Conservation (phyloP, 1,284 basidiomycete genomes). For the Trichosporon sp. region DNA sequence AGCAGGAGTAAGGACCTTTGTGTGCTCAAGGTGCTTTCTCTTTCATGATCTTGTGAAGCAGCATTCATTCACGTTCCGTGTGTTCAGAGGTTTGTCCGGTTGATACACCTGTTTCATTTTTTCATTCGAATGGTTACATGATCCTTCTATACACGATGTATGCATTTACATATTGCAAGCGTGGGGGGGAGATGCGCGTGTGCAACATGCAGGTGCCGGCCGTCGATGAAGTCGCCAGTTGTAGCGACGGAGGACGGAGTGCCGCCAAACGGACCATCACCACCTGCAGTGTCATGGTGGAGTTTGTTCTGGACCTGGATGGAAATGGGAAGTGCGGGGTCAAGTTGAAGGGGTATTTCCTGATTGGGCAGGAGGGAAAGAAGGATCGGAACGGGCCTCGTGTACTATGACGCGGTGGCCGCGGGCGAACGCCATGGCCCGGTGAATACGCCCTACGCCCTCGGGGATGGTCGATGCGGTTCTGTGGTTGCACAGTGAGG, state of each 20-base stretch:
- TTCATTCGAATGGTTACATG: not conserved
- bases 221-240: not conserved
- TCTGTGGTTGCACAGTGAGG: not conserved
- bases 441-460: not conserved
- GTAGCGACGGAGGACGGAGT: not conserved
- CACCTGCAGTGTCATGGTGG: not conserved
- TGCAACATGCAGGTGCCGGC: too few relatives aligned
- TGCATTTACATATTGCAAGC: conserved; percentile 16
- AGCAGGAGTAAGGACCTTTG: not conserved
- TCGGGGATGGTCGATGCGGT: not conserved
- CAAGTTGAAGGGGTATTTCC: not conserved
- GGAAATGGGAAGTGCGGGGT: not conserved
- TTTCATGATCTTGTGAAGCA: not conserved
- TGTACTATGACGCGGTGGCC: not conserved
- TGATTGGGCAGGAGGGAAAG: conserved; percentile 10
- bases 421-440: not conserved
- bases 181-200: not conserved
- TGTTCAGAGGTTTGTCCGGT: not conserved
- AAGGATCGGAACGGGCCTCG: not conserved
- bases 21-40: not conserved
- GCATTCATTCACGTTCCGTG: not conserved
- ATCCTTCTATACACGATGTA: conserved; percentile 16
- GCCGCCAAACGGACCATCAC: not conserved
- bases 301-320: not conserved
- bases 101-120: conserved; percentile 18